A percentile compares a stretch with the other conserved stretches of the same genome.
Conservation (phyloP, 2,329 filamentous ascomycete species). For the Alternaria gaisen region DNA sequence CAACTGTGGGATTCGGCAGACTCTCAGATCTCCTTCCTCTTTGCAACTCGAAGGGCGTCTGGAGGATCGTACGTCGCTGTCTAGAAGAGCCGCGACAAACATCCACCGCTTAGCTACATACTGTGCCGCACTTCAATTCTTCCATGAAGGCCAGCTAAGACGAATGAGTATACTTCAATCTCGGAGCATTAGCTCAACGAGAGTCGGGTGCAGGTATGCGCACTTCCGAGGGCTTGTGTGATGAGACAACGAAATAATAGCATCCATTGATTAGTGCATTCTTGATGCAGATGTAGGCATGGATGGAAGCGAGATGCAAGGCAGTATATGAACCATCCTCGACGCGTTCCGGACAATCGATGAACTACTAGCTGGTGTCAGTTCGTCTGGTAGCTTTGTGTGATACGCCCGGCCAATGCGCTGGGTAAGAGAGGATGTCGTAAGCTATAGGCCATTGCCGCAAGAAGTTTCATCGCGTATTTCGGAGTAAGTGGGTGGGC, state of each 20-base stretch:
- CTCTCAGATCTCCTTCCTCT: neutral
- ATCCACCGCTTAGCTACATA: slow-evolving; percentile 2
- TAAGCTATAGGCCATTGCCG: neutral
- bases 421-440: neutral
- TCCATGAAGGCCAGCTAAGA: neutral
- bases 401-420: neutral
- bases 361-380: neutral
- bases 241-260: neutral
- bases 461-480: neutral
- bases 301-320: too few relatives aligned
- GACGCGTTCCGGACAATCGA: neutral
- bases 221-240: neutral
- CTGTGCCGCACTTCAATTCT: slow-evolving; percentile 4
- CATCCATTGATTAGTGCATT: too few relatives aligned
- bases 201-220: slow-evolving; percentile 3
- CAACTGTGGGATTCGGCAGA: neutral
- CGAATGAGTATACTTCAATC: neutral
- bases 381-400: neutral
- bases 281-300: too few relatives aligned
- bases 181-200: neutral
- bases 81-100: neutral
- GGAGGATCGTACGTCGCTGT: neutral
- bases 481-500: neutral
- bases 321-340: neutral
- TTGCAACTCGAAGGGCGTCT: neutral